Evolutionary conservation across 2,329 filamentous ascomycete genomes (phyloP).

Genomic region (Beauveria asiatica): DNA sequence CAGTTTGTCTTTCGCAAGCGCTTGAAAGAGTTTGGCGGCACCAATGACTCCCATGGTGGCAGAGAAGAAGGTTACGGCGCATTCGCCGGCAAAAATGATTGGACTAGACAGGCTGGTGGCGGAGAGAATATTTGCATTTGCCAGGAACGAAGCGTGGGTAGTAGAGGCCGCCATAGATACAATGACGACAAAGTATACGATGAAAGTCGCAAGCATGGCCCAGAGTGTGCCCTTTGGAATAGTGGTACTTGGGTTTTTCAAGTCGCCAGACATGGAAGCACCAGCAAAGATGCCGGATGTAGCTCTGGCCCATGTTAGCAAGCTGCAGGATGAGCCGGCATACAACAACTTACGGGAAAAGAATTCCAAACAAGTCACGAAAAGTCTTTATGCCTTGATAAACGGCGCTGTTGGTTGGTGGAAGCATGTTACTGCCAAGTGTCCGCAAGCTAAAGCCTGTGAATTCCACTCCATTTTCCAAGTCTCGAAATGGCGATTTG

Average conservation of each 20-base stretch:
- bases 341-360: conserved; percentile 56
- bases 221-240: conserved; percentile 80
- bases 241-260: conserved; percentile 72
- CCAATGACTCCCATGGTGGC: conserved; percentile 82
- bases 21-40: conserved; percentile 76
- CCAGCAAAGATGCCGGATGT: conserved; percentile 56
- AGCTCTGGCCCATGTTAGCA: conserved; percentile 23
- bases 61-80: conserved; percentile 76
- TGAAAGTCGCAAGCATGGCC: conserved; percentile 67
- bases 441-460: conserved; percentile 68
- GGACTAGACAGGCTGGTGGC: conserved; percentile 68
- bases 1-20: conserved; percentile 69
- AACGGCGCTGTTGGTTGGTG: conserved; percentile 55
- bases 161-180: conserved; percentile 70
- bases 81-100: conserved; percentile 71
- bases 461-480: conserved; percentile 58
- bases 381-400: conserved; percentile 60
- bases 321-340: conserved; percentile 37
- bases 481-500: conserved; percentile 57
- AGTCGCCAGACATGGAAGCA: conserved; percentile 83
- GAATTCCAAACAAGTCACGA: conserved; percentile 74
- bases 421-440: conserved; percentile 64
- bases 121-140: conserved; percentile 71
- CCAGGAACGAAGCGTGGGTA: conserved; percentile 63
- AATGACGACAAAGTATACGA: conserved; percentile 68